These are phyloP conservation scores for Amesomyces nigricolor DNA, from an alignment of 2,329 filamentous ascomycete species.

Conservation along the genomic window DNA sequence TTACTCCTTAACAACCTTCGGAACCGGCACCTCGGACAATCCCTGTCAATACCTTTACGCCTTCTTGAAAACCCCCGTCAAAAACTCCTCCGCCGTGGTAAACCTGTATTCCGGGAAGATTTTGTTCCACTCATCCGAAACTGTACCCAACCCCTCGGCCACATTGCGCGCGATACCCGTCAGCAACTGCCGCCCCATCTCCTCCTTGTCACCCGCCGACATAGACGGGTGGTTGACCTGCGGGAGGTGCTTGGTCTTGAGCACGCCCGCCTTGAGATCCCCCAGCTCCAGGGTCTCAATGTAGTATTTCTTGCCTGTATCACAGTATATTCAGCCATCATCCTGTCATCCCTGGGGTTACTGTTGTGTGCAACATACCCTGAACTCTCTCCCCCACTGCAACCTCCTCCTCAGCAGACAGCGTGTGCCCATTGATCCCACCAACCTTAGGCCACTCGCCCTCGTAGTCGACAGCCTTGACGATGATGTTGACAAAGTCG, in stretches of 20 bases:
- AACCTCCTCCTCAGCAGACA: constrained; percentile 30
- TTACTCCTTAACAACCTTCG: too few species aligned
- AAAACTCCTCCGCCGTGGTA: constrained; percentile 28
- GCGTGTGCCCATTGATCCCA: constrained; percentile 33
- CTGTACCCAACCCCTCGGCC: constrained; percentile 22
- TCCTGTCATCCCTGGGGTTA: too few species aligned
- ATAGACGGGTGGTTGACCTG: constrained; percentile 27
- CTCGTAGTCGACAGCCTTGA: constrained; percentile 34
- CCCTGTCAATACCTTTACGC: not conserved
- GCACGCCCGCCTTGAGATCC: constrained; percentile 28
- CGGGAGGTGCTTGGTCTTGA: constrained; percentile 27
- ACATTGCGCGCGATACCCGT: constrained; percentile 25
- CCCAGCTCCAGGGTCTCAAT: constrained; percentile 31
- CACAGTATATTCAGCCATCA: not conserved
- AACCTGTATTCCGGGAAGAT: constrained; percentile 35
- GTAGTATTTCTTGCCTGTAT: constrained; percentile 24
- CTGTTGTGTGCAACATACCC: constrained; percentile 26
- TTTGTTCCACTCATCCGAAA: constrained; percentile 33
- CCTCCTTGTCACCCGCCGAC: constrained; percentile 22
- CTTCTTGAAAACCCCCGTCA: constrained; percentile 26
- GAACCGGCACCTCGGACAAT: too few species aligned
- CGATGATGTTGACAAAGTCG: constrained; percentile 35
- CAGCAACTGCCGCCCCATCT: constrained; percentile 12
- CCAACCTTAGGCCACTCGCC: constrained; percentile 38
- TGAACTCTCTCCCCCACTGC: constrained; percentile 32